Conservation (phyloP, 495 filamentous ascomycete species). For the Parachaetomium inaequale region DNA sequence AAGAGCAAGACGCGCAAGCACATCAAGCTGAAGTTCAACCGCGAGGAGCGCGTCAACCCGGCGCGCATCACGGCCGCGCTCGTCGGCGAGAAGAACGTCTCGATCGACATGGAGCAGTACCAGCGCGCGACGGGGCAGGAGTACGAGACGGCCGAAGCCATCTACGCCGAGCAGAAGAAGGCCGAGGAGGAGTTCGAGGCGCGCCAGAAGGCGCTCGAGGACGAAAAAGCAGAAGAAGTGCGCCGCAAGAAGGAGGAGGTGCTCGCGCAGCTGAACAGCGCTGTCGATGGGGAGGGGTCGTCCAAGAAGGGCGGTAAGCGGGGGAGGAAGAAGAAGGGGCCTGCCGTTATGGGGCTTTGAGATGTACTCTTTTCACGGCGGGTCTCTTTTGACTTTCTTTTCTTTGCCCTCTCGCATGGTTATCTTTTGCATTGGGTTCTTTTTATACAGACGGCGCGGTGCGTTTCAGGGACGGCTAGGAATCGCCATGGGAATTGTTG, state of each 20-base stretch:
- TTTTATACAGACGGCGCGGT: neutral
- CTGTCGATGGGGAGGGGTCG: slow-evolving; percentile 31
- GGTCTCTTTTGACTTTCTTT: neutral
- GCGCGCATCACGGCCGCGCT: slow-evolving; percentile 65
- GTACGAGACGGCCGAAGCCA: slow-evolving; percentile 54
- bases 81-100: slow-evolving; percentile 52
- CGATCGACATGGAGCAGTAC: slow-evolving; percentile 65
- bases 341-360: slow-evolving; percentile 19
- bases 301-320: slow-evolving; percentile 29
- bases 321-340: slow-evolving; percentile 24
- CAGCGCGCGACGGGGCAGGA: slow-evolving; percentile 57
- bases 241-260: slow-evolving; percentile 53
- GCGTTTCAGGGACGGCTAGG: neutral
- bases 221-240: slow-evolving; percentile 44
- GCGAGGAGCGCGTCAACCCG: slow-evolving; percentile 79
- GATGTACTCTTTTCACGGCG: neutral
- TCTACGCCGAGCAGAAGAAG: slow-evolving; percentile 66
- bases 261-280: slow-evolving; percentile 43
- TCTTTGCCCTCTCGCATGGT: neutral
- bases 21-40: slow-evolving; percentile 89
- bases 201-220: slow-evolving; percentile 44
- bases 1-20: slow-evolving; percentile 67
- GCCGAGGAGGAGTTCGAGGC: slow-evolving; percentile 65
- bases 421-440: neutral
- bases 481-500: neutral